Conservation (phyloP, 345 rosid genomes). For the Camelina hispida region DNA sequence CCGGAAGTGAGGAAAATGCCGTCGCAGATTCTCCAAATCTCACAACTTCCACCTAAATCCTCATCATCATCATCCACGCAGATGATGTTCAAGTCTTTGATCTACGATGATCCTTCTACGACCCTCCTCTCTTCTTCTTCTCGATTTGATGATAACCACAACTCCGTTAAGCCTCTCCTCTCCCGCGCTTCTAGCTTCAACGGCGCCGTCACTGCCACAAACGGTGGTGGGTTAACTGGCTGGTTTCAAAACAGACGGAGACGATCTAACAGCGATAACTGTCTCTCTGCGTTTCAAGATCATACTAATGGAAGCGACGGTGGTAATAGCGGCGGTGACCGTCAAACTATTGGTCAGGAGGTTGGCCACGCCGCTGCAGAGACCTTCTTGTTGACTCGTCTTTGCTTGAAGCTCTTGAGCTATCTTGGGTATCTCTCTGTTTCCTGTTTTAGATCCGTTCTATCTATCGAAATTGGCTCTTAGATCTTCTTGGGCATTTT, state of each 20-base stretch:
- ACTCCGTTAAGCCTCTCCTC: slow-evolving; percentile 56
- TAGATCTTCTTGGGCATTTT: not conserved
- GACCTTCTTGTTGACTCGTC: slow-evolving; percentile 66
- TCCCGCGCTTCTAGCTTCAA: slow-evolving; percentile 59
- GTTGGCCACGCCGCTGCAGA: slow-evolving; percentile 72
- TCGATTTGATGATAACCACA: slow-evolving; percentile 51
- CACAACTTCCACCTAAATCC: slow-evolving; percentile 41
- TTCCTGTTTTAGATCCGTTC: not conserved
- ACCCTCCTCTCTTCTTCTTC: slow-evolving; percentile 58
- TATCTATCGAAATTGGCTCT: not conserved
- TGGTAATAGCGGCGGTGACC: slow-evolving; percentile 38
- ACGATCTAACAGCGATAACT: slow-evolving; percentile 62
- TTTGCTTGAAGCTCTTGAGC: slow-evolving; percentile 64
- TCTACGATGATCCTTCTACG: slow-evolving; percentile 53
- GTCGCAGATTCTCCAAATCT: slow-evolving; percentile 51
- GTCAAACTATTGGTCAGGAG: slow-evolving; percentile 51
- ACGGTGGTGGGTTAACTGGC: slow-evolving; percentile 19
- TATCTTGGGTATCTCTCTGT: slow-evolving; percentile 67
- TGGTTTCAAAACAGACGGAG: slow-evolving; percentile 64
- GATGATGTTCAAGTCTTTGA: slow-evolving; percentile 48
- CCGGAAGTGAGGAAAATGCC: slow-evolving; percentile 44
- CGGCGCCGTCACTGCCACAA: slow-evolving; percentile 24
- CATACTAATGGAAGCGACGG: slow-evolving; percentile 26
- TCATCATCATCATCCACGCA: slow-evolving; percentile 35
- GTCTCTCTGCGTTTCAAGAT: slow-evolving; percentile 53